Base-by-base conservation (phyloP, 2,329 filamentous ascomycete species). In the Xylariaceae sp. region DNA sequence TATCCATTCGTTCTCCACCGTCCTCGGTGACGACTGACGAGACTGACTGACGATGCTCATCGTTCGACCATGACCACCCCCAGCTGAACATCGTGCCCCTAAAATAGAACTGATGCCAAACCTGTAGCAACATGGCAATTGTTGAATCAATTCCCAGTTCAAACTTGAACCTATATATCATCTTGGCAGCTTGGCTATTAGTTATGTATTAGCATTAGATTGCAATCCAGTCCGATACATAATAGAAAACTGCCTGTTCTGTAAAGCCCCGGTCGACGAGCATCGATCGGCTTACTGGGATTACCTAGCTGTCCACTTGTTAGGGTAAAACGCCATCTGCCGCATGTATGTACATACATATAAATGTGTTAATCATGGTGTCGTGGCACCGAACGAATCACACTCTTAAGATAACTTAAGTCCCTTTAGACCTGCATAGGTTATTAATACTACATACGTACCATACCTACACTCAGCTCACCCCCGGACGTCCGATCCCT, bases 401-500 rank as follows among this genome's bases (percentile, higher is more conserved):
- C 21, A 52, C 41, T 44, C 21, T 37, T 41, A 49, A 53, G 52
- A 53, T 57, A 41, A 47, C 20, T 50, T 50, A 51, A 53, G 51
- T 54, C 44, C 55, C 56, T 48, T 44, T 32, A 40, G 50, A 48
- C 54, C 48, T 57, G 59, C 58, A 61, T 58, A 50, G 41, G 20
- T 12, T 18, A 23, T 18, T 18, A 29, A 40, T 23, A 53, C 7
- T 18, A 20, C 56, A 55, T 46, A 51, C 55, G 56, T 51, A 56
- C 56, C 56, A 37, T 10, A 37, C 32, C 32, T 37, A 4, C 9
- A 4, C 6, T 56, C 58, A 57, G 46, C 54, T 57, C 52, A 57
- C 48, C 57, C 51, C 52, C 54, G 54, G 54, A 59, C 61, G 43
- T 60, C 61, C 58, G 61, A 54, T 54, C 59, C 52, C 55, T 61